These are phyloP conservation scores for Dothideomycetidae sp. DNA, from an alignment of 2,329 filamentous ascomycete genomes.

Conservation along the genomic window DNA sequence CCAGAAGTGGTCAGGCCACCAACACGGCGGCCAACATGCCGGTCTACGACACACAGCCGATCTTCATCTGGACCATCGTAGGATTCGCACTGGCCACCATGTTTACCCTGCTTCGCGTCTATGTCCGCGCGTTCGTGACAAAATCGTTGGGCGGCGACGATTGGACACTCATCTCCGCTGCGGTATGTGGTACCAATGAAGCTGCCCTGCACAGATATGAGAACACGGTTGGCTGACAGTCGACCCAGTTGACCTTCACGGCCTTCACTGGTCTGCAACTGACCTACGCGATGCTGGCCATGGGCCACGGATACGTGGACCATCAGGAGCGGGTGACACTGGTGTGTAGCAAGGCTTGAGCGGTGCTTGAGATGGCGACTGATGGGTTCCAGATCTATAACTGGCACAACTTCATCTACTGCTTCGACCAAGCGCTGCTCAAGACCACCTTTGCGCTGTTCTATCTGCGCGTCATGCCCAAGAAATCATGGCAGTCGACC, in stretches of 20 bases:
- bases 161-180: constrained; percentile 25
- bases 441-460: constrained; percentile 5
- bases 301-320: not conserved
- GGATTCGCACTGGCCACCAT: constrained; percentile 1
- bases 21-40: no score
- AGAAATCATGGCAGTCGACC: constrained; percentile 3
- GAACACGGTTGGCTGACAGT: no score
- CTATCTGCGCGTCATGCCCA: constrained; percentile 2
- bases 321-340: not conserved
- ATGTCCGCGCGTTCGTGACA: constrained; percentile 27
- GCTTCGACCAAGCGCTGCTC: constrained; percentile 2
- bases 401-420: constrained; percentile 3
- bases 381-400: not conserved
- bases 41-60: not conserved
- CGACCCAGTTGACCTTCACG: not conserved
- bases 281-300: not conserved
- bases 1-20: no score
- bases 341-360: not conserved
- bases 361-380: not conserved
- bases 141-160: constrained; percentile 32
- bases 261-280: not conserved
- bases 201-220: not conserved
- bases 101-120: constrained; percentile 18
- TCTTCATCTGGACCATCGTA: not conserved
- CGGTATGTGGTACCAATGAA: constrained; percentile 17